Evolutionary conservation across 169 alveolate species (phyloP).

Genomic region (Cryptosporidium ryanae): DNA sequence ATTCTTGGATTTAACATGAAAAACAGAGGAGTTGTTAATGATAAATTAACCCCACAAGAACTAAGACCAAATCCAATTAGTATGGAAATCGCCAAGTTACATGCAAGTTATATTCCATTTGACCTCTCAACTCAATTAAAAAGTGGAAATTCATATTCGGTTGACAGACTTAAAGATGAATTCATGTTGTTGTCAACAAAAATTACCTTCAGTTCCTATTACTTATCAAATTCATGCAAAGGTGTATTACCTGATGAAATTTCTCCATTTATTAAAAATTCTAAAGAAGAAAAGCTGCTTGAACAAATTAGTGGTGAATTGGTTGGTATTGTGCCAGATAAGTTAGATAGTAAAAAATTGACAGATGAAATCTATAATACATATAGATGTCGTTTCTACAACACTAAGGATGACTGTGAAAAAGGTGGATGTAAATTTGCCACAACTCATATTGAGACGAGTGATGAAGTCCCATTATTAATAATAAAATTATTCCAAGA

Average conservation of each 20-base stretch:
- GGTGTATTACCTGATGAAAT: conserved; percentile 71
- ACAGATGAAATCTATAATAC: conserved; percentile 62
- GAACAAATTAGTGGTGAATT: conserved; percentile 70
- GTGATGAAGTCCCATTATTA: conserved; percentile 74
- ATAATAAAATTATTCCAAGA: conserved; percentile 68
- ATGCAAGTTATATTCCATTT: conserved; percentile 73
- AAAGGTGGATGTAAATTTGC: conserved; percentile 53
- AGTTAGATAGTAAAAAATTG: conserved; percentile 43
- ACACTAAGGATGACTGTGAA: conserved; percentile 48
- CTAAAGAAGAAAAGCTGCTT: conserved; percentile 47
- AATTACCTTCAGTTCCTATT: conserved; percentile 68
- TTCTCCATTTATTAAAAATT: conserved; percentile 65
- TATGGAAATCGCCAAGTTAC: conserved; percentile 33
- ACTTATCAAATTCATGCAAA: conserved; percentile 31
- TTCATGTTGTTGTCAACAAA: conserved; percentile 31
- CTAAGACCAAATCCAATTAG: conserved; percentile 49
- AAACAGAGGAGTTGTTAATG: conserved; percentile 39
- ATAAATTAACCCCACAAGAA: conserved; percentile 51
- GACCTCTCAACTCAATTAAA: conserved; percentile 56
- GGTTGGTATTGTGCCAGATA: conserved; percentile 63
- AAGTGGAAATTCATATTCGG: conserved; percentile 30
- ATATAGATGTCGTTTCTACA: conserved; percentile 63
- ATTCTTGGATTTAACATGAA: conserved; percentile 66
- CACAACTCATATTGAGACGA: conserved; percentile 70
- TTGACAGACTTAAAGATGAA: conserved; percentile 54